phyloP scores from a whole-genome alignment of 1,139 yeast genomes.

The Hyphopichia wangnamkhiaoensis region DNA sequence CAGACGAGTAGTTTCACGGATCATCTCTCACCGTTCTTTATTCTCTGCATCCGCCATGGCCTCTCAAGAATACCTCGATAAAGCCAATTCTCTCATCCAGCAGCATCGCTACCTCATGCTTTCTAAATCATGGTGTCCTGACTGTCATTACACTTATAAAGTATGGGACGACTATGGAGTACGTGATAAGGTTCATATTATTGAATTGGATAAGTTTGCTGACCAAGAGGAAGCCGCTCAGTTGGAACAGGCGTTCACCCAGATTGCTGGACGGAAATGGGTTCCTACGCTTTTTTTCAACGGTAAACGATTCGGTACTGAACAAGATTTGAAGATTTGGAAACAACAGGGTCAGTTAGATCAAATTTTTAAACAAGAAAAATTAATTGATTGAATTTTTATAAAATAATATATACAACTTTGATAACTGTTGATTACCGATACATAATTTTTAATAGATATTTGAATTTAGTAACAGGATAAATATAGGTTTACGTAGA shows the following conservation, averaged over 20 bases:
- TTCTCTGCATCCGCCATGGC: not conserved
- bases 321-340: conserved; percentile 48
- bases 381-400: conserved; percentile 21
- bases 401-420: not conserved
- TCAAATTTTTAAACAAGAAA: conserved; percentile 41
- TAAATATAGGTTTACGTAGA: not conserved
- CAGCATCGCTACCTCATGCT: conserved; percentile 55
- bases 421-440: not conserved
- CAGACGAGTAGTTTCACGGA: too few species aligned
- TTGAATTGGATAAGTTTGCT: conserved; percentile 61
- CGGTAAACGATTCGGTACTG: conserved; percentile 64
- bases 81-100: conserved; percentile 47
- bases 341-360: conserved; percentile 46
- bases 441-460: not conserved
- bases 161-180: conserved; percentile 56
- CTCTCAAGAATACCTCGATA: conserved; percentile 10
- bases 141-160: conserved; percentile 62
- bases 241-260: conserved; percentile 61
- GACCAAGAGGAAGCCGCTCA: conserved; percentile 52
- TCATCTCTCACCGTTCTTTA: not conserved
- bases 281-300: conserved; percentile 70
- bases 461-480: not conserved
- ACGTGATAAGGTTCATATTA: conserved; percentile 46
- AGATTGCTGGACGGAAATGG: conserved; percentile 65
- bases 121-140: conserved; percentile 78